These are phyloP conservation scores for Mucor indicus DNA, from an alignment of 371 early-diverging fungal species.

Conservation along the genomic window DNA sequence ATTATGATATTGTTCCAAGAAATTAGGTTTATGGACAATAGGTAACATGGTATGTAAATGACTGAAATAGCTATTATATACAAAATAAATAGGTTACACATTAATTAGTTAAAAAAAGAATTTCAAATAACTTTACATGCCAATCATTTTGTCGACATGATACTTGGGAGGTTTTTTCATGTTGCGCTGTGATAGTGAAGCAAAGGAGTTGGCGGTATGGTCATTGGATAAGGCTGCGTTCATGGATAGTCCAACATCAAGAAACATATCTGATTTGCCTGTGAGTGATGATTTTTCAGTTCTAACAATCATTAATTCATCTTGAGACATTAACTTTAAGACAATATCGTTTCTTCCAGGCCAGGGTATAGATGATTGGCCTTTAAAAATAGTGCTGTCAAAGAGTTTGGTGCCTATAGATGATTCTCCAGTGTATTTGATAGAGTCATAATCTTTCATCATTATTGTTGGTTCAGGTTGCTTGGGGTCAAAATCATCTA, in stretches of 20 bases:
- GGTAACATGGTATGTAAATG: slow-evolving; percentile 59
- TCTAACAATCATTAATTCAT: slow-evolving; percentile 40
- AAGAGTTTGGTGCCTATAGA: slow-evolving; percentile 35
- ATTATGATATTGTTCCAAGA: not conserved
- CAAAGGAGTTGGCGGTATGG: not conserved
- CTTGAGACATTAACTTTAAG: slow-evolving; percentile 34
- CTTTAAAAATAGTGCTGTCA: slow-evolving; percentile 36
- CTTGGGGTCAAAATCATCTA: slow-evolving; percentile 3
- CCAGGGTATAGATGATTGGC: slow-evolving; percentile 28
- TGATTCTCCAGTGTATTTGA: slow-evolving; percentile 45
- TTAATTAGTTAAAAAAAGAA: not conserved
- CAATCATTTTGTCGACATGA: not conserved
- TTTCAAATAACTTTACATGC: not conserved
- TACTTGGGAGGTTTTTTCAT: not conserved
- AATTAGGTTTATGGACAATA: slow-evolving; percentile 23
- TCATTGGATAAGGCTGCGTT: not conserved
- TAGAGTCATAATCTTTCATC: slow-evolving; percentile 40
- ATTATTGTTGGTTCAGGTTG: slow-evolving; percentile 21
- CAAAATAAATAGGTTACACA: not conserved
- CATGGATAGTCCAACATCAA: slow-evolving; percentile 38
- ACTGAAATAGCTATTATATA: slow-evolving; percentile 47
- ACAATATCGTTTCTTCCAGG: slow-evolving; percentile 43
- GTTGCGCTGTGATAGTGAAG: not conserved
- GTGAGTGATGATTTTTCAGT: slow-evolving; percentile 8
- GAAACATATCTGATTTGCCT: slow-evolving; percentile 15